Conservation (phyloP, 2,329 filamentous ascomycete species). For the Aspergillaceae sp. region DNA sequence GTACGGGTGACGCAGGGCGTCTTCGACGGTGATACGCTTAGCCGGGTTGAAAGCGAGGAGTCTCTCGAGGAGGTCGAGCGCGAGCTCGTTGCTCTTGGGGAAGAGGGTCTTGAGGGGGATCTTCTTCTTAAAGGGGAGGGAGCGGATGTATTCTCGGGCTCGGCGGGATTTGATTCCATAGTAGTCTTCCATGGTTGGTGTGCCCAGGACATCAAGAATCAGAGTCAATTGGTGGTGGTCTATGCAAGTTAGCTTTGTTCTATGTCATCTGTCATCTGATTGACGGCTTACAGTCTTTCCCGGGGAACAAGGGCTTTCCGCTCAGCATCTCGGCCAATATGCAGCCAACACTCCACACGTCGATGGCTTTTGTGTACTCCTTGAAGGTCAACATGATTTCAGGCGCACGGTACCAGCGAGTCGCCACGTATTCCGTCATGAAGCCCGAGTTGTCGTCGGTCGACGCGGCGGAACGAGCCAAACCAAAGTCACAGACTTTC, state of each 20-base stretch:
- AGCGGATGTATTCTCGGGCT: constrained; percentile 95
- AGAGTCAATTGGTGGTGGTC: constrained; percentile 97
- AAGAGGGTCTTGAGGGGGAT: constrained; percentile 95
- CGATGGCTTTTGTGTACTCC: constrained; percentile 99
- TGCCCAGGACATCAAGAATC: constrained; percentile 93
- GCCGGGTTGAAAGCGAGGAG: constrained; percentile 95
- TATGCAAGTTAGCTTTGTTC: constrained; percentile 26
- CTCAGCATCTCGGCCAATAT: constrained; percentile 98
- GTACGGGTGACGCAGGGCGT: constrained; percentile 94
- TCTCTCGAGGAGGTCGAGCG: constrained; percentile 88
- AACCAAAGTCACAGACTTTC: constrained; percentile 97
- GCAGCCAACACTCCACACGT: constrained; percentile 97
- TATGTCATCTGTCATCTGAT: too few relatives aligned
- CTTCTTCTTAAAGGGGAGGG: constrained; percentile 99
- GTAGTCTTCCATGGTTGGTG: constrained; percentile 99
- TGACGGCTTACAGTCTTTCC: constrained; percentile 78
- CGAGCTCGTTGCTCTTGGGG: constrained; percentile 97
- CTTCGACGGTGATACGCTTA: constrained; percentile 96
- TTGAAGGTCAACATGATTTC: constrained; percentile 99
- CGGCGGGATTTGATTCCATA: constrained; percentile 98
- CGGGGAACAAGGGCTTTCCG: constrained; percentile 94
- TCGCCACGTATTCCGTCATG: constrained; percentile 99
- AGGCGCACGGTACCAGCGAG: constrained; percentile 95
- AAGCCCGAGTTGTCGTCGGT: constrained; percentile 99
- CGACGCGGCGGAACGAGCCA: constrained; percentile 88